Evolutionary conservation across 768 basidiomycete species (phyloP).

Genomic region (Gelatoporia subvermispora): DNA sequence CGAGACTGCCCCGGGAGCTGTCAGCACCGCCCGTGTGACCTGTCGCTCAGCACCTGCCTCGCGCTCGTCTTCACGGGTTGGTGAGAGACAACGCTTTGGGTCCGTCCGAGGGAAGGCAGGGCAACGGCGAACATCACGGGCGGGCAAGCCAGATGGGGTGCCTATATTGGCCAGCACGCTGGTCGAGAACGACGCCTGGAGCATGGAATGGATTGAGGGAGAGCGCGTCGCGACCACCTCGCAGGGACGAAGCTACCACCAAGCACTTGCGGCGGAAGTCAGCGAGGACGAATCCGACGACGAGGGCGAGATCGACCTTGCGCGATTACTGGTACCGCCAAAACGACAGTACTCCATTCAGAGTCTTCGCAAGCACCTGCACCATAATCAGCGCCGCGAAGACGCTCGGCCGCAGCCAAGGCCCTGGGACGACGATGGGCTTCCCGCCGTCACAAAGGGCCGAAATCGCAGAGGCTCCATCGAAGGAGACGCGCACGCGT

Average conservation of each 20-base stretch:
- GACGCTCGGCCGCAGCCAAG: slow-evolving; percentile 13
- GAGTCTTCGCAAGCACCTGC: slow-evolving; percentile 63
- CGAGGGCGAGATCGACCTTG: slow-evolving; percentile 56
- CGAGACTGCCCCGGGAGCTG: slow-evolving; percentile 32
- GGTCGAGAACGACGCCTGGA: slow-evolving; percentile 56
- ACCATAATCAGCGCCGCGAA: slow-evolving; percentile 16
- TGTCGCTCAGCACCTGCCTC: slow-evolving; percentile 71
- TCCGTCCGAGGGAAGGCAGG: slow-evolving; percentile 11
- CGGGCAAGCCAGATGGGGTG: slow-evolving; percentile 32
- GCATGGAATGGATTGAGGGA: slow-evolving; percentile 23
- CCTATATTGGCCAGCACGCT: slow-evolving; percentile 60
- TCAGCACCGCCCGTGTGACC: slow-evolving; percentile 52
- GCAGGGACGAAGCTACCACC: not conserved
- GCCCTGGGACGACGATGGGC: slow-evolving; percentile 24
- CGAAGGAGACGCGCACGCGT: slow-evolving; percentile 21
- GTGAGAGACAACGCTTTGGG: slow-evolving; percentile 13
- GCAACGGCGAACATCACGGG: slow-evolving; percentile 13
- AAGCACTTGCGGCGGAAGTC: slow-evolving; percentile 16
- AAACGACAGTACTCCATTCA: slow-evolving; percentile 71
- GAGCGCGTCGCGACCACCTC: slow-evolving; percentile 8
- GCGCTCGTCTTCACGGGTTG: slow-evolving; percentile 44
- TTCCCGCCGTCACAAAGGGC: slow-evolving; percentile 1
- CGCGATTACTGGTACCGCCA: slow-evolving; percentile 62
- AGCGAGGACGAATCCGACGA: slow-evolving; percentile 40
- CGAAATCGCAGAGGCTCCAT: slow-evolving; percentile 9